phyloP scores from a whole-genome alignment of 2,329 filamentous ascomycete species.

The Aspergillus sp. region DNA sequence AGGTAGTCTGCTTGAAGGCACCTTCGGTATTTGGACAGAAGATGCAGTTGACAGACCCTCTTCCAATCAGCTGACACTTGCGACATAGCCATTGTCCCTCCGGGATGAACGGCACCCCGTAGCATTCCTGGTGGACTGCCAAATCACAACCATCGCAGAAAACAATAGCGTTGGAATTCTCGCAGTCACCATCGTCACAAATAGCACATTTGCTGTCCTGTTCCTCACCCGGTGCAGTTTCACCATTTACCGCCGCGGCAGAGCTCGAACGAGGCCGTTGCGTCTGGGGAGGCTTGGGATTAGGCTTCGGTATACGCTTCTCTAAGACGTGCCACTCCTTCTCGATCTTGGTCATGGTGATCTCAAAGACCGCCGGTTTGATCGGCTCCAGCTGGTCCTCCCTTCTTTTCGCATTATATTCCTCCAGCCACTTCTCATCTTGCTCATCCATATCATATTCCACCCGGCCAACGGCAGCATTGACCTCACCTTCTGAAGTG shows the following conservation, averaged over 20 bases:
- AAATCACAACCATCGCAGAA: slow-evolving; percentile 98
- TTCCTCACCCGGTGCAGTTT: slow-evolving; percentile 82
- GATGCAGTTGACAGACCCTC: slow-evolving; percentile 90
- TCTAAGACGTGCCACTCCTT: slow-evolving; percentile 97
- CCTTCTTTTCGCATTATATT: slow-evolving; percentile 75
- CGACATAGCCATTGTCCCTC: slow-evolving; percentile 98
- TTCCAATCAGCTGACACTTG: slow-evolving; percentile 92
- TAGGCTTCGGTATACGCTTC: slow-evolving; percentile 94
- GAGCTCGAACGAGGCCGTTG: slow-evolving; percentile 91
- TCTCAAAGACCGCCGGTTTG: slow-evolving; percentile 92
- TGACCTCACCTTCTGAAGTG: slow-evolving; percentile 62
- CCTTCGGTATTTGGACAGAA: slow-evolving; percentile 98
- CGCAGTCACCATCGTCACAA: slow-evolving; percentile 98
- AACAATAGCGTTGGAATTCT: slow-evolving; percentile 98
- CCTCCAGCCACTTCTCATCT: slow-evolving; percentile 92
- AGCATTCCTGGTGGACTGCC: slow-evolving; percentile 97
- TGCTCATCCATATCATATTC: slow-evolving; percentile 99
- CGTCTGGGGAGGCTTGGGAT: slow-evolving; percentile 92
- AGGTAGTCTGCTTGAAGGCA: slow-evolving; percentile 96
- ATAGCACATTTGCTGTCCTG: slow-evolving; percentile 97
- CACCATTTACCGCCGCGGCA: slow-evolving; percentile 91
- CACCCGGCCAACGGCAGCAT: slow-evolving; percentile 70
- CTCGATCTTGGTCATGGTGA: slow-evolving; percentile 97
- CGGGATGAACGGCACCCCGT: slow-evolving; percentile 96
- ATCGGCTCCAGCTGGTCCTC: slow-evolving; percentile 75